Conservation (phyloP, 2,329 filamentous ascomycete species). For the Daldinia sp. region DNA sequence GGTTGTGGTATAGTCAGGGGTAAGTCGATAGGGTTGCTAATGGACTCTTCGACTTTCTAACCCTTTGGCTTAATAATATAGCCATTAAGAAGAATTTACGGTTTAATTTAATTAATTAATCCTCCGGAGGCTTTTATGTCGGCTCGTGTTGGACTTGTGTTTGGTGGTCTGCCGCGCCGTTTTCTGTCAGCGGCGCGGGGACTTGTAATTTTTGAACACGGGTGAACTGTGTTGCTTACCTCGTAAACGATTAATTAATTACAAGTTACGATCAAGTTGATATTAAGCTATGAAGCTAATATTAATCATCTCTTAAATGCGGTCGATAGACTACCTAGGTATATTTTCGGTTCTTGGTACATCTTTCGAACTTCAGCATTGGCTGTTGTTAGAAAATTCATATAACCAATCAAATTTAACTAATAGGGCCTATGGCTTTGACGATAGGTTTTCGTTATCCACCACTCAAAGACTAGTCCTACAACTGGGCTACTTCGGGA, state of each 20-base stretch:
- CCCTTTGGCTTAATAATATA: background rate
- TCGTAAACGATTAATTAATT: background rate
- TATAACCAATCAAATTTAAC: no score
- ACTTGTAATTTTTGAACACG: background rate
- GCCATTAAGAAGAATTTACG: background rate
- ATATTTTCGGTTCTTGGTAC: no score
- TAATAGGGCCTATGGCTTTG: no score
- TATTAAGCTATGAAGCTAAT: background rate
- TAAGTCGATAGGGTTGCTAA: background rate
- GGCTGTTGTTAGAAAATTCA: no score
- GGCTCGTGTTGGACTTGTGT: background rate
- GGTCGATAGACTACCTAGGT: no score
- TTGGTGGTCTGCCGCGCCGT: background rate
- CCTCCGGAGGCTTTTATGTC: background rate
- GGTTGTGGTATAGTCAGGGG: background rate
- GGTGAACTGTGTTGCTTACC: background rate
- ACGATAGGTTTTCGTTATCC: no score
- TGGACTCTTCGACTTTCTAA: background rate
- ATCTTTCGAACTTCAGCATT: no score
- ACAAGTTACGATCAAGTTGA: background rate
- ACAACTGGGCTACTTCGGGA: no score
- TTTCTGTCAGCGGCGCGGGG: background rate
- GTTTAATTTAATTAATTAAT: background rate
- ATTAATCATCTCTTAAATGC: background rate
- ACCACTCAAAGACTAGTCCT: no score